A percentile compares a stretch with the other conserved stretches of the same genome.
Evolutionary conservation across 2,329 filamentous ascomycete genomes (phyloP).

Genomic region (Verticillium isaacii): DNA sequence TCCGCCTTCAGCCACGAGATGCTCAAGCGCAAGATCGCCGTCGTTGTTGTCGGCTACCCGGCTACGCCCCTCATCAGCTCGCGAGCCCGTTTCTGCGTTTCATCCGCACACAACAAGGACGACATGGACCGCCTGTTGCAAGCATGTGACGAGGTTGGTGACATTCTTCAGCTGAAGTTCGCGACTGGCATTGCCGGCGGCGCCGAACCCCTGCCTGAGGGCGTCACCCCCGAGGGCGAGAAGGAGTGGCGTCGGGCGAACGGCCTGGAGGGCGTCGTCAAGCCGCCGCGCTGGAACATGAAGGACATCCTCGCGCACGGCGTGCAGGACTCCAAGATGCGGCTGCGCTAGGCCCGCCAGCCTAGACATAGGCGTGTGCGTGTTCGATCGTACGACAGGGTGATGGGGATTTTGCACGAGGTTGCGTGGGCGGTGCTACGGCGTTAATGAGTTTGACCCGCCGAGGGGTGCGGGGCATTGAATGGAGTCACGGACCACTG

Average conservation of each 20-base stretch:
- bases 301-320: constrained; percentile 74
- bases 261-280: constrained; percentile 66
- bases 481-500: background rate
- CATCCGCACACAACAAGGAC: constrained; percentile 95
- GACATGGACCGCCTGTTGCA: constrained; percentile 85
- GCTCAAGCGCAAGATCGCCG: constrained; percentile 94
- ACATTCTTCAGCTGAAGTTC: constrained; percentile 91
- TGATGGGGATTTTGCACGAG: background rate
- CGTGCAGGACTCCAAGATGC: constrained; percentile 69
- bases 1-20: constrained; percentile 98
- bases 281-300: constrained; percentile 76
- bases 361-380: background rate
- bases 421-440: background rate
- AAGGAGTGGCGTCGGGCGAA: constrained; percentile 58
- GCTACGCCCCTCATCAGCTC: constrained; percentile 94
- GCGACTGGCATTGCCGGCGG: constrained; percentile 94
- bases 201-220: constrained; percentile 68
- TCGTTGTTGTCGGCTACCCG: constrained; percentile 95
- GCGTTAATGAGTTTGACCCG: background rate
- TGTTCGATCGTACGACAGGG: background rate
- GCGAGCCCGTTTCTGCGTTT: constrained; percentile 92
- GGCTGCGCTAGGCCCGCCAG: constrained; percentile 51
- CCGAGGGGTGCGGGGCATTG: too few species aligned
- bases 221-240: constrained; percentile 67
- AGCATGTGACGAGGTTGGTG: constrained; percentile 89